Conservation (phyloP, 371 early-diverging fungal genomes). For the Rhizopus delemar region DNA sequence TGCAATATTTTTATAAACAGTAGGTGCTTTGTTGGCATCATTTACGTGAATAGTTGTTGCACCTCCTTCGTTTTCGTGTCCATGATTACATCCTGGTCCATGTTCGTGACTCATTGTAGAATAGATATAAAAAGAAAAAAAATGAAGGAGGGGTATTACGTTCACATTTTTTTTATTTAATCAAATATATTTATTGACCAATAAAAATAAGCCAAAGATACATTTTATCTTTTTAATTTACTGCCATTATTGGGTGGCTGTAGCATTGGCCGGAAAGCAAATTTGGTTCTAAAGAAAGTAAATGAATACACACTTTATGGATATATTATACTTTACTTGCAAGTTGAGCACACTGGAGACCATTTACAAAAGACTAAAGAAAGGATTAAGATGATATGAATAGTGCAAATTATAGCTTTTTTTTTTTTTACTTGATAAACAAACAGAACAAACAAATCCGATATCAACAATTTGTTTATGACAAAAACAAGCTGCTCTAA, state of each 20-base stretch:
- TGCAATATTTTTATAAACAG: constrained; percentile 36
- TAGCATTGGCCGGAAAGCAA: constrained; percentile 61
- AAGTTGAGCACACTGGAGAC: constrained; percentile 77
- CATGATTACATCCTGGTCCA: constrained; percentile 33
- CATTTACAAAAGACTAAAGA: constrained; percentile 70
- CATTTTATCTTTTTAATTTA: constrained; percentile 7
- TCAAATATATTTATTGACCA: constrained; percentile 5
- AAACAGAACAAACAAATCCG: constrained; percentile 95
- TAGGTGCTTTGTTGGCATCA: constrained; percentile 49
- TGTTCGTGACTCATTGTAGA: constrained; percentile 31
- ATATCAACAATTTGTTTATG: constrained; percentile 89
- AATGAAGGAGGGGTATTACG: not conserved
- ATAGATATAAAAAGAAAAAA: not conserved
- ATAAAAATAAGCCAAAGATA: constrained; percentile 15
- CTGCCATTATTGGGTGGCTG: not conserved
- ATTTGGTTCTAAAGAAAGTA: constrained; percentile 59
- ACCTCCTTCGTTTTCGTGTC: constrained; percentile 9
- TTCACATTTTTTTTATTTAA: not conserved
- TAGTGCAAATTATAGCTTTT: not conserved
- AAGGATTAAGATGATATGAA: not conserved
- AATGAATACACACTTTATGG: not conserved
- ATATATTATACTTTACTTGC: constrained; percentile 56
- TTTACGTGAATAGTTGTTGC: constrained; percentile 32
- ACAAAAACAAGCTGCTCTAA: constrained; percentile 95
- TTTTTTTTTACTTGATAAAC: constrained; percentile 82